Evolutionary conservation across 2,329 filamentous ascomycete species (phyloP), one percentile per base, ranked within the genome.

Genomic region (Aurifilum marmelostoma): DNA sequence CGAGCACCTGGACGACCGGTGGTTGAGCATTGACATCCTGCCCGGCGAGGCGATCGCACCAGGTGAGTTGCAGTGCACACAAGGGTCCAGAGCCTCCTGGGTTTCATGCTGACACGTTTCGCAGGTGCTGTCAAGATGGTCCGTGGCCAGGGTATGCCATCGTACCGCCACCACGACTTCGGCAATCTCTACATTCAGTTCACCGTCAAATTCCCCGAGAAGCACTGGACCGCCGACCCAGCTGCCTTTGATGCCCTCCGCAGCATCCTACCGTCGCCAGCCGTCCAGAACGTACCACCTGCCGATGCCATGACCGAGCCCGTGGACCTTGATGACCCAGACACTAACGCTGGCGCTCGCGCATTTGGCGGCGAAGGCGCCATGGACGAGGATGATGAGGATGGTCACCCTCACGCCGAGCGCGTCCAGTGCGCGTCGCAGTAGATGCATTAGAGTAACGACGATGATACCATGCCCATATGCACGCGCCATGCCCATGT

Each of bases 111-210:
- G 73, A 79, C 71, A 32, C 21, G 1, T 24, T 39, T 62, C 52
- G 67, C 75, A 97, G 96, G 92, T 75, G 86, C 93, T 74, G 88
- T 98, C 79, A 98, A 97, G 85, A 92, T 97, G 81, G 91, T 99
- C 76, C 92, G 93, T 73, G 94, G 94, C 73, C 96, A 99, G 83
- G 96, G 96, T 80, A 99, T 99, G 96, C 96, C 96, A 56, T 97
- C 96, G 4, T 92, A 89, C 81, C 90, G 96, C 75, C 96, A 98
- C 81, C 96, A 99, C 85, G 92, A 98, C 81, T 90, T 88, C 78
- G 96, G 96, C 77, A 97, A 99, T 83, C 86, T 99, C 75, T 99
- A 96, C 85, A 94, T 99, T 77, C 93, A 97, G 79, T 99, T 99
- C 84, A 91, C 92, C 77, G 94, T 99, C 82, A 97, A 97, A 83